Evolutionary conservation across 2,329 filamentous ascomycete genomes (phyloP), one percentile per base, ranked within the genome.

Genomic region (Penicillium decumbens): DNA sequence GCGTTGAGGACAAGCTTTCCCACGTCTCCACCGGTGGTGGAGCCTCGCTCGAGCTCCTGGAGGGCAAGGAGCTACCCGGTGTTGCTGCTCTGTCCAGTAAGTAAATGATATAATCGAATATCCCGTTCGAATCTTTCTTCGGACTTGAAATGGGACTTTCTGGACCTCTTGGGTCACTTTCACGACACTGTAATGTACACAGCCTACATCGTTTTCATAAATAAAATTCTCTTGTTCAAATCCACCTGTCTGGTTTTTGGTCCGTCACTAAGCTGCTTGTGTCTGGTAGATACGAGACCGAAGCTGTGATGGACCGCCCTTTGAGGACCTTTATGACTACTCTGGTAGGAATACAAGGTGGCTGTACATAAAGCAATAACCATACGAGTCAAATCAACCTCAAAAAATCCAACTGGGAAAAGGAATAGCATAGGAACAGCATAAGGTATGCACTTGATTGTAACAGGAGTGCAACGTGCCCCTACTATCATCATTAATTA

Each of bases 11-110:
- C 75, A 95, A 97, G 84, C 82, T 97, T 68, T 96, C 90, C 79
- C 93, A 98, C 78, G 93, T 98, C 57, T 95, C 90, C 43, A 98
- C 93, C 28, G 93, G 93, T 63, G 93, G 93, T 68, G 93, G 93
- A 76, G 93, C 93, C 60, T 92, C 87, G 64, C 80, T 98, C 68
- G 93, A 98, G 81, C 79, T 98, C 65, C 84, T 98, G 56, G 93
- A 98, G 82, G 93, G 93, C 75, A 98, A 98, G 83, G 92, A 89
- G 59, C 80, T 98, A 67, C 93, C 93, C 49, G 93, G 93, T 79
- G 91, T 98, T 57, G 79, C 81, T 67, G 92, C 92, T 64, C 84
- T 98, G 72, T 96, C 91, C 75, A 82, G 77, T 77, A 84, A 83
- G 76, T 83, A 79, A 72, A 63, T 54, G 43, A 46, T 30, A 56